Evolutionary conservation across 306 rosid species (phyloP).

Genomic region (Fragaria ananassa): DNA sequence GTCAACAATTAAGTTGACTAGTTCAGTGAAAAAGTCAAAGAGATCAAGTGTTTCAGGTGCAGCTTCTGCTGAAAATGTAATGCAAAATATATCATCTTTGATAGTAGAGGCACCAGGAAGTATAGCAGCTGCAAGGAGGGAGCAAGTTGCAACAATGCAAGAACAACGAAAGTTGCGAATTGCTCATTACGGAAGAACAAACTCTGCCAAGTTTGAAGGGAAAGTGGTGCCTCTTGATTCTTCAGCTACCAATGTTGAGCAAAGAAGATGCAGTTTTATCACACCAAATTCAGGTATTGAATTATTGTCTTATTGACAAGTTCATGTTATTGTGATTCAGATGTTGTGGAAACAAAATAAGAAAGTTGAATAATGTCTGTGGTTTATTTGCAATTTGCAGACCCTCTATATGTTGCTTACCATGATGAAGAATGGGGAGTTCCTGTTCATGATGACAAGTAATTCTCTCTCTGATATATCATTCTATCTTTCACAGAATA

Average conservation of each 20-base stretch:
- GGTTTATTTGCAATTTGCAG: conserved; percentile 19
- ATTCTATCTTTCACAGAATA: background rate
- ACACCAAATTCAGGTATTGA: conserved; percentile 64
- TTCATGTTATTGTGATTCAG: background rate
- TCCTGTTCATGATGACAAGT: conserved; percentile 90
- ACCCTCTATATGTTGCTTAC: conserved; percentile 79
- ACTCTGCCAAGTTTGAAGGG: conserved; percentile 55
- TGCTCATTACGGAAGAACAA: conserved; percentile 83
- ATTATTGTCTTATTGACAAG: background rate
- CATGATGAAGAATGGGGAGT: conserved; percentile 96
- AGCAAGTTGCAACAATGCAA: conserved; percentile 62
- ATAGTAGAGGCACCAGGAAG: conserved; percentile 81
- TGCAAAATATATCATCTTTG: conserved; percentile 52
- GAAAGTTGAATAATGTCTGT: background rate
- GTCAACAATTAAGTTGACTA: conserved; percentile 3
- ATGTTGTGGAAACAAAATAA: background rate
- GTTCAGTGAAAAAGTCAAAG: conserved; percentile 25
- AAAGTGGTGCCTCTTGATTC: conserved; percentile 48
- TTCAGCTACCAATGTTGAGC: conserved; percentile 23
- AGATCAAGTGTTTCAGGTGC: conserved; percentile 1
- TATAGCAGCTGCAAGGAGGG: conserved; percentile 81
- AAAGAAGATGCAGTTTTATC: conserved; percentile 72
- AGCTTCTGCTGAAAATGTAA: conserved; percentile 21
- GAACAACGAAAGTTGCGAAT: conserved; percentile 56
- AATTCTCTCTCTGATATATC: conserved; percentile 22